phyloP scores from a whole-genome alignment of 225 moss, liverwort and hornwort genomes.

The Lunularia cruciata region DNA sequence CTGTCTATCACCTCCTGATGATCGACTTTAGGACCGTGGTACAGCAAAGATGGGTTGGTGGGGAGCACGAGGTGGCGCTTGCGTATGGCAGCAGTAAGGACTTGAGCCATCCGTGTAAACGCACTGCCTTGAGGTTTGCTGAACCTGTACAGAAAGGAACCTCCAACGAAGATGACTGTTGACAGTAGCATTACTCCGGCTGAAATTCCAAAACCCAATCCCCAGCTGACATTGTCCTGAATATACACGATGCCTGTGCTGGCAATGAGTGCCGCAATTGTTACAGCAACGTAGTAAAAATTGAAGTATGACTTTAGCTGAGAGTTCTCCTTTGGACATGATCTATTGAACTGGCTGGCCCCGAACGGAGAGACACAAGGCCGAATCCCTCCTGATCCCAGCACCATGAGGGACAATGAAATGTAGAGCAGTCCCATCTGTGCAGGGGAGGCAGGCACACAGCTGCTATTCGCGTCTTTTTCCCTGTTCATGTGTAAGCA shows the following conservation, averaged over 20 bases:
- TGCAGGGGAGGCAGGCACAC: conserved; percentile 6
- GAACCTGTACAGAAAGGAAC: conserved; percentile 30
- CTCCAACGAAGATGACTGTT: conserved; percentile 29
- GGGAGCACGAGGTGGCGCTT: conserved; percentile 32
- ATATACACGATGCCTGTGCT: conserved; percentile 36
- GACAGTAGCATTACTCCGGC: conserved; percentile 22
- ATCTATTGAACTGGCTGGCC: conserved; percentile 41
- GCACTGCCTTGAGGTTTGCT: conserved; percentile 32
- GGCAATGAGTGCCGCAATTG: conserved; percentile 22
- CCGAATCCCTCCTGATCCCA: conserved; percentile 35
- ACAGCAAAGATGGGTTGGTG: conserved; percentile 24
- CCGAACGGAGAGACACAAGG: conserved; percentile 38
- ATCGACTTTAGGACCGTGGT: conserved; percentile 6
- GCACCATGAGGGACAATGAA: conserved; percentile 26
- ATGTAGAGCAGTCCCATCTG: conserved; percentile 35
- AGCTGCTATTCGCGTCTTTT: background rate
- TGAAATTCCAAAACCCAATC: conserved; percentile 38
- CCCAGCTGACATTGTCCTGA: conserved; percentile 40
- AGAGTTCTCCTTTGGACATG: conserved; percentile 26
- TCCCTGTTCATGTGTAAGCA: background rate
- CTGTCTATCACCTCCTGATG: too few relatives aligned
- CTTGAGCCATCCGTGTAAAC: conserved; percentile 43
- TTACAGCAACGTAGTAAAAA: conserved; percentile 31
- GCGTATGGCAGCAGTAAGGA: conserved; percentile 24
- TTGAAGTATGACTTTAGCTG: conserved; percentile 39